Conservation (phyloP, 768 basidiomycete genomes). For the Rhodotorula graminis region DNA sequence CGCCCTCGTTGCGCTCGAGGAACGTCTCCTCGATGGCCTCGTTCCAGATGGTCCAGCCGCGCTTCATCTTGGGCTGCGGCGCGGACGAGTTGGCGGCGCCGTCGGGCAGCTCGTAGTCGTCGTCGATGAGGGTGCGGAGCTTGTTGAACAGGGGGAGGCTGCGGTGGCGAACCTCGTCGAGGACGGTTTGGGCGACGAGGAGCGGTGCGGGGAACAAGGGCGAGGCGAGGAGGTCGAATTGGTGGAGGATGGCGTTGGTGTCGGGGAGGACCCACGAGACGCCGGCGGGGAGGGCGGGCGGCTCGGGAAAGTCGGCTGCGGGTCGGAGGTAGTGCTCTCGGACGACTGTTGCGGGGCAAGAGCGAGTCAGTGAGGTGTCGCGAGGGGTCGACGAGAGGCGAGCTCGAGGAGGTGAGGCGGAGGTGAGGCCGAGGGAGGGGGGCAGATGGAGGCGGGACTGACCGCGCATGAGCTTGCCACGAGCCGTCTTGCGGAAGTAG, state of each 20-base stretch:
- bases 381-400: neutral
- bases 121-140: constrained; percentile 72
- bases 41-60: constrained; percentile 37
- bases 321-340: constrained; percentile 89
- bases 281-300: constrained; percentile 50
- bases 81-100: neutral
- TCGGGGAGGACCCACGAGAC: constrained; percentile 80
- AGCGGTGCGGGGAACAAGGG: constrained; percentile 69
- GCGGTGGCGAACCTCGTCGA: constrained; percentile 93
- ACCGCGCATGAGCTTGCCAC: constrained; percentile 93
- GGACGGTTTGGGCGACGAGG: constrained; percentile 86
- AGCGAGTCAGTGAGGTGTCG: neutral
- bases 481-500: constrained; percentile 73
- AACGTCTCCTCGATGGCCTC: constrained; percentile 54
- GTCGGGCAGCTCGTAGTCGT: constrained; percentile 52
- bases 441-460: constrained; percentile 52
- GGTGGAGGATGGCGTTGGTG: constrained; percentile 88
- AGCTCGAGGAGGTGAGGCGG: neutral
- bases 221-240: constrained; percentile 94
- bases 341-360: constrained; percentile 60
- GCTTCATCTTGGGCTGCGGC: constrained; percentile 59
- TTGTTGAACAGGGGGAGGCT: constrained; percentile 89
- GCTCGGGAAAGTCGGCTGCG: constrained; percentile 21
- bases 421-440: too few relatives aligned
- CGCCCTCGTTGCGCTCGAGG: constrained; percentile 61